phyloP scores from a whole-genome alignment of 192 early-diverging fungal species.

The Podila clonocystis region DNA sequence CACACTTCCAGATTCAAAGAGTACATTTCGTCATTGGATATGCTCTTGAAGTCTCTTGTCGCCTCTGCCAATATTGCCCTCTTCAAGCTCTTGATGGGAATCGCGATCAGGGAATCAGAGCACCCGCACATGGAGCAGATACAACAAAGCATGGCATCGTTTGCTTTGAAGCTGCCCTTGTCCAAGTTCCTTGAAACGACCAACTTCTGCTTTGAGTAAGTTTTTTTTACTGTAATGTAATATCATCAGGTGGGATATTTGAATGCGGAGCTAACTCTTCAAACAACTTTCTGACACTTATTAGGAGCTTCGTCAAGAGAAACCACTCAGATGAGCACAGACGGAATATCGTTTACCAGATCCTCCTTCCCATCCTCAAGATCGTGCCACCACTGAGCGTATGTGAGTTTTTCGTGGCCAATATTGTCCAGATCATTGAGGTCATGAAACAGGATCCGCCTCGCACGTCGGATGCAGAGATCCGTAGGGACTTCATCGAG shows the following conservation, averaged over 20 bases:
- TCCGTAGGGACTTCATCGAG: slow-evolving; percentile 41
- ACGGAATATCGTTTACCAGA: slow-evolving; percentile 57
- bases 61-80: slow-evolving; percentile 51
- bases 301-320: slow-evolving; percentile 33
- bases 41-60: slow-evolving; percentile 61
- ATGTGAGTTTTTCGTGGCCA: slow-evolving; percentile 56
- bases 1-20: slow-evolving; percentile 54
- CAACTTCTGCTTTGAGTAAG: slow-evolving; percentile 57
- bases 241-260: no score
- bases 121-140: slow-evolving; percentile 58
- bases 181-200: slow-evolving; percentile 53
- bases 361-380: slow-evolving; percentile 62
- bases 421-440: slow-evolving; percentile 64
- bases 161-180: slow-evolving; percentile 43
- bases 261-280: no score
- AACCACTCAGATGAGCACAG: slow-evolving; percentile 50
- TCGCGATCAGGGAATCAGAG: slow-evolving; percentile 63
- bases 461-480: slow-evolving; percentile 21
- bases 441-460: slow-evolving; percentile 46
- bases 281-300: not conserved
- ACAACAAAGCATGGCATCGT: slow-evolving; percentile 37
- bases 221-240: not conserved
- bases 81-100: slow-evolving; percentile 60
- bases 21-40: slow-evolving; percentile 62
- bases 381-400: slow-evolving; percentile 53